Evolutionary conservation across 139 green algal species (phyloP).

Genomic region (Dunaliella primolecta): DNA sequence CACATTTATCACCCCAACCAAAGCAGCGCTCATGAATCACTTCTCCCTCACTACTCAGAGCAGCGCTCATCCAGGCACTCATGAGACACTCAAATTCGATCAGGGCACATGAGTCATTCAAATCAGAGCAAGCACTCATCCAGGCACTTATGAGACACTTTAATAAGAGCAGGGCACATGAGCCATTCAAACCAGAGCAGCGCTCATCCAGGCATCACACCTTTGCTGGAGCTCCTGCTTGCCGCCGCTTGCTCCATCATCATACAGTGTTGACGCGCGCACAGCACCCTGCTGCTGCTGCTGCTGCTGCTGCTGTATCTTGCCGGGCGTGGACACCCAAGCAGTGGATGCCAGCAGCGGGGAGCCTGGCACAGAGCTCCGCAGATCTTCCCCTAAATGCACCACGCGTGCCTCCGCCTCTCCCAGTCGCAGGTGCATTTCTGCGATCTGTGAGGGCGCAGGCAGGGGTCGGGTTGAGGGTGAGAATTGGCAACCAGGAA

Average conservation of each 20-base stretch:
- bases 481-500: no score
- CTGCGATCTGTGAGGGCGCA: slow-evolving; percentile 28
- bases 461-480: no score
- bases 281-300: neutral
- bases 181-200: no score
- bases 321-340: neutral
- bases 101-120: neutral
- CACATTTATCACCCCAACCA: no score
- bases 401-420: slow-evolving; percentile 29
- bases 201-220: neutral
- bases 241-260: neutral
- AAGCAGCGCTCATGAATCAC: no score
- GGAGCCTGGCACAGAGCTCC: slow-evolving; percentile 13
- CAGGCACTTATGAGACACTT: neutral
- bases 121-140: no score
- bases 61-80: no score
- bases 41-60: no score
- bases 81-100: neutral
- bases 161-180: neutral
- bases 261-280: neutral
- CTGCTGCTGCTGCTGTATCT: neutral
- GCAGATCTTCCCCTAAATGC: slow-evolving; percentile 10
- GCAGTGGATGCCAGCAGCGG: neutral
- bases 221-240: neutral
- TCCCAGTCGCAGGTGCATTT: slow-evolving; percentile 42